phyloP scores from a whole-genome alignment of 2,329 filamentous ascomycete species.

The Ophiosphaerella narmari region DNA sequence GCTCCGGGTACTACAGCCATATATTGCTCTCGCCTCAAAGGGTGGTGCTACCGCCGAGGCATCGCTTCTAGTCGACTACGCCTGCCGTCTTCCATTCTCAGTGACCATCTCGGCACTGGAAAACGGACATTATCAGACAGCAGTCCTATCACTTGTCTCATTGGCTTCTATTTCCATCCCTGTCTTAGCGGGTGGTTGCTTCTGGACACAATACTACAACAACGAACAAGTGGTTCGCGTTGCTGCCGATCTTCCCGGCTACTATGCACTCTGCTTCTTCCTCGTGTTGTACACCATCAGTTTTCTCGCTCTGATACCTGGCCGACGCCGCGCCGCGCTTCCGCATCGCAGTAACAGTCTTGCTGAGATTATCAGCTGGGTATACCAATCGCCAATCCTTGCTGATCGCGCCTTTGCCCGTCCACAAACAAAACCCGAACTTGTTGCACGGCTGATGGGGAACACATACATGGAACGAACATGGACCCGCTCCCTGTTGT shows the following conservation, averaged over 20 bases:
- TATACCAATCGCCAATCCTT: slow-evolving; percentile 73
- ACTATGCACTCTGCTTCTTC: slow-evolving; percentile 73
- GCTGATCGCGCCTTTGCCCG: slow-evolving; percentile 74
- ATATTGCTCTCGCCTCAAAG: slow-evolving; percentile 64
- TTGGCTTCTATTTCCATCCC: slow-evolving; percentile 67
- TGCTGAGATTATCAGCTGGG: slow-evolving; percentile 77
- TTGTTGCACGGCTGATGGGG: slow-evolving; percentile 70
- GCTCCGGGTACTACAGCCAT: slow-evolving; percentile 70
- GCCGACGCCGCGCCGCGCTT: slow-evolving; percentile 65
- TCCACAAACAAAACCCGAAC: slow-evolving; percentile 67
- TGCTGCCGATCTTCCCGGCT: slow-evolving; percentile 73
- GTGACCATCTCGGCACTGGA: slow-evolving; percentile 61
- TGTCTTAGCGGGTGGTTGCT: slow-evolving; percentile 70
- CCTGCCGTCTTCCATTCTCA: slow-evolving; percentile 67
- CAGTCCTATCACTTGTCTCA: slow-evolving; percentile 63
- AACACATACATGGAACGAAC: slow-evolving; percentile 53
- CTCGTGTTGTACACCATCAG: slow-evolving; percentile 71
- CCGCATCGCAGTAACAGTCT: slow-evolving; percentile 75
- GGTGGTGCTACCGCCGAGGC: slow-evolving; percentile 66
- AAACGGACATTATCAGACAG: slow-evolving; percentile 69
- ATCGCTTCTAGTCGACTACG: slow-evolving; percentile 72
- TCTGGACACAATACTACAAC: slow-evolving; percentile 71
- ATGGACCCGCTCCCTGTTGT: slow-evolving; percentile 32
- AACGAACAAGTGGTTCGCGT: slow-evolving; percentile 49
- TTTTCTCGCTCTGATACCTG: slow-evolving; percentile 62